Conservation (phyloP, 1,284 basidiomycete species). For the Cryptococcus sp. region DNA sequence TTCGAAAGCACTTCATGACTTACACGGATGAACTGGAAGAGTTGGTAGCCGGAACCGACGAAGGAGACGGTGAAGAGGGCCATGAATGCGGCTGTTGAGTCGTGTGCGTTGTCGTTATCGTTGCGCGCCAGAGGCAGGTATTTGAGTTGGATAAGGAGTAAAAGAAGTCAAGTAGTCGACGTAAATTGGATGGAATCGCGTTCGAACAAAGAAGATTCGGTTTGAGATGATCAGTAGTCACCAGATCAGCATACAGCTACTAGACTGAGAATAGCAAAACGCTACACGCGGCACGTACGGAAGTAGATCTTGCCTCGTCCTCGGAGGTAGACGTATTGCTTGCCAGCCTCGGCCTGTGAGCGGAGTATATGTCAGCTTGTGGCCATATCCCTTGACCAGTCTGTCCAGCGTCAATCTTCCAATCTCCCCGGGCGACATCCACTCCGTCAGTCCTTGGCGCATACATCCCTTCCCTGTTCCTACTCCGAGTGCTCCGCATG, state of each 20-base stretch:
- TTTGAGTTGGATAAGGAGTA: background rate
- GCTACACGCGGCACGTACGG: slow-evolving; percentile 32
- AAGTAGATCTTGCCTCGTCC: slow-evolving; percentile 47
- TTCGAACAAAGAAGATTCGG: no score
- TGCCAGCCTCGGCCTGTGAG: slow-evolving; percentile 34
- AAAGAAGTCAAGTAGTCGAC: no score
- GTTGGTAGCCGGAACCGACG: slow-evolving; percentile 41
- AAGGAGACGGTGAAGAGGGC: slow-evolving; percentile 44
- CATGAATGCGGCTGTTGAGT: slow-evolving; percentile 46
- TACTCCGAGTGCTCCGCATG: no score
- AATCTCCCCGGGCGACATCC: background rate
- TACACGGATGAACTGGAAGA: slow-evolving; percentile 49
- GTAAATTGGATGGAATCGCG: no score
- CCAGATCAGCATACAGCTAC: background rate
- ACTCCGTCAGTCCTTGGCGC: background rate
- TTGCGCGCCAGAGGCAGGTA: background rate
- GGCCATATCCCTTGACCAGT: no score
- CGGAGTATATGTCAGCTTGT: no score
- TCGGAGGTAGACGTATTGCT: slow-evolving; percentile 48
- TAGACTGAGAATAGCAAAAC: no score
- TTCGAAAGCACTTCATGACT: slow-evolving; percentile 12
- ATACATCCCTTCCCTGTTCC: no score
- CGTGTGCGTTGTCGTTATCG: background rate
- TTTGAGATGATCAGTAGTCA: background rate
- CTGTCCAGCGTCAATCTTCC: background rate